These are phyloP conservation scores for Clonostachys solani DNA, from an alignment of 2,329 filamentous ascomycete species.

Conservation along the genomic window DNA sequence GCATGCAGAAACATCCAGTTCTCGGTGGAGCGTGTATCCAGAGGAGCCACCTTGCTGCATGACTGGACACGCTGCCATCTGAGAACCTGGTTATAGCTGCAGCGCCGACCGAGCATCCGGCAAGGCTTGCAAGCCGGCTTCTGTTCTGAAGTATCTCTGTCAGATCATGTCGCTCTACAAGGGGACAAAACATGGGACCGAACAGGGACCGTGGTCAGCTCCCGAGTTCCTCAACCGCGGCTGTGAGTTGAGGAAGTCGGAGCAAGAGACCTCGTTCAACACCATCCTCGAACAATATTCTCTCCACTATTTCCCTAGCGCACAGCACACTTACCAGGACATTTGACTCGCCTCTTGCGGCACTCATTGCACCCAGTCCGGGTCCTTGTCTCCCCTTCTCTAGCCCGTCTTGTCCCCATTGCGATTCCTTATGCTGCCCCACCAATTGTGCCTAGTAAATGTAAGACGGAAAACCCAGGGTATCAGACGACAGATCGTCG, in stretches of 20 bases:
- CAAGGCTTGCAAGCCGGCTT: conserved; percentile 12
- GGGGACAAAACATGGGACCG: no score
- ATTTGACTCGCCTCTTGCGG: conserved; percentile 14
- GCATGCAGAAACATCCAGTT: background rate
- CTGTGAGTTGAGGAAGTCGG: no score
- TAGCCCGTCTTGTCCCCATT: background rate
- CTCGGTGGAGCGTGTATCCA: background rate
- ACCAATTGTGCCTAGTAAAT: no score
- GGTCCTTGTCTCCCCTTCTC: conserved; percentile 8
- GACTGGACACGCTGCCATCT: conserved; percentile 7
- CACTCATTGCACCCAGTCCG: conserved; percentile 13
- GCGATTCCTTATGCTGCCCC: background rate
- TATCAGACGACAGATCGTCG: no score
- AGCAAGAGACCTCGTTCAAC: no score
- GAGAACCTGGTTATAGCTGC: conserved; percentile 13
- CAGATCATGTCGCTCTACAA: no score
- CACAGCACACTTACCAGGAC: conserved; percentile 1
- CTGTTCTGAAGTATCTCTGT: conserved; percentile 5
- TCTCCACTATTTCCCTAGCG: no score
- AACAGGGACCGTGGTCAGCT: no score
- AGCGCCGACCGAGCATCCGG: conserved; percentile 10
- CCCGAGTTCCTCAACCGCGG: no score
- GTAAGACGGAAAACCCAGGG: no score
- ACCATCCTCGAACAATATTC: no score
- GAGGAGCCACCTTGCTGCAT: background rate